A percentile compares a stretch with the other conserved stretches of the same genome.
Conservation (phyloP, 1,284 basidiomycete species). For the Mycosarcoma mackinlayi region DNA sequence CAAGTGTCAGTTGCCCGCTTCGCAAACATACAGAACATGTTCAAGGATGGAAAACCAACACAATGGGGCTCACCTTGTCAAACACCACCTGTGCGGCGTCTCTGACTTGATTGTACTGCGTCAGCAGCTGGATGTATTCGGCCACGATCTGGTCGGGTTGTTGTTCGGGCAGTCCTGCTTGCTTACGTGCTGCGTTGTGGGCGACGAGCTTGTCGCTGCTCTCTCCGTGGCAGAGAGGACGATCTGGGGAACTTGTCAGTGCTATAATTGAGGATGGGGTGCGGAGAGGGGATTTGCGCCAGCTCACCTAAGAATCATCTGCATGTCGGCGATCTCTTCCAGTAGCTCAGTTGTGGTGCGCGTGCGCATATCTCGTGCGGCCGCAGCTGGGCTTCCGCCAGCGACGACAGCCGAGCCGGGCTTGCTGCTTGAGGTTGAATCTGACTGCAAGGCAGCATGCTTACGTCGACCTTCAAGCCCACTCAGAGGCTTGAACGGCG, state of each 20-base stretch:
- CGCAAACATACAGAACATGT: neutral
- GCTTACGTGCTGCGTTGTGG: conserved; percentile 23
- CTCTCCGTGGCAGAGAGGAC: neutral
- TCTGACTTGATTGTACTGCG: conserved; percentile 44
- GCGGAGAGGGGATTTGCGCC: no score
- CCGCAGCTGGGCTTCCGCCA: neutral
- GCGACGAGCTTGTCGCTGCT: conserved; percentile 14
- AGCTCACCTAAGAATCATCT: conserved; percentile 30
- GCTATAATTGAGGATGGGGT: no score
- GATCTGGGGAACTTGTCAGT: neutral
- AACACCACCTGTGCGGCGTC: conserved; percentile 33
- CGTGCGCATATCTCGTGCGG: conserved; percentile 14
- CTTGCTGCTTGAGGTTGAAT: neutral
- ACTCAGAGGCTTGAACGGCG: conserved; percentile 29
- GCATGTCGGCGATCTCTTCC: conserved; percentile 26
- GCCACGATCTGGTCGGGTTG: conserved; percentile 28
- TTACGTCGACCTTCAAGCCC: conserved; percentile 19
- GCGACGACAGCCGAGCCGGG: no score
- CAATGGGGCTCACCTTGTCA: conserved; percentile 28
- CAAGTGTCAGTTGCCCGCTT: neutral
- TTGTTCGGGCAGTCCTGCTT: conserved; percentile 15
- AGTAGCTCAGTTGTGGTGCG: conserved; percentile 16
- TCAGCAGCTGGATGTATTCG: conserved; percentile 35
- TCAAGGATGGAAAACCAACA: neutral
- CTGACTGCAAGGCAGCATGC: neutral